These are phyloP conservation scores for Fraxinus velutina DNA, from an alignment of 305 asterid genomes.

Conservation along the genomic window DNA sequence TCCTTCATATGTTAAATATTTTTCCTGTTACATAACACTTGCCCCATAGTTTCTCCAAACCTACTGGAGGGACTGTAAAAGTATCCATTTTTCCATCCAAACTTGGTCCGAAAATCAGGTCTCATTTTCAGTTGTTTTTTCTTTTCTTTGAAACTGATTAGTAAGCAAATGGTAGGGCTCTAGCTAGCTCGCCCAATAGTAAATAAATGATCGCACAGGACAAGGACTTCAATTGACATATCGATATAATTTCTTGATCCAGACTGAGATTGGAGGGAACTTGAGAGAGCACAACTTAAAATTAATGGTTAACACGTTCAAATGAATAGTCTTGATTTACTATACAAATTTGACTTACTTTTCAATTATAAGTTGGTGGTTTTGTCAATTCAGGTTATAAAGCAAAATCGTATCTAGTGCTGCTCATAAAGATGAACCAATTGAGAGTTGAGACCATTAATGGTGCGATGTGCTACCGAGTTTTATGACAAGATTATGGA, in stretches of 20 bases:
- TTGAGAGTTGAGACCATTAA: slow-evolving; percentile 54
- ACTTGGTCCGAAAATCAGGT: neutral
- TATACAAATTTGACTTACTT: neutral
- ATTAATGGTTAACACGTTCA: neutral
- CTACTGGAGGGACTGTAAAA: neutral
- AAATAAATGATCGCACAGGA: neutral
- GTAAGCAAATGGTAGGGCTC: neutral
- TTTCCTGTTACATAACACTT: neutral
- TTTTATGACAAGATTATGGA: slow-evolving; percentile 16
- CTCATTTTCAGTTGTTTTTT: neutral
- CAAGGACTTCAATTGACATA: neutral
- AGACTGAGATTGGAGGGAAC: neutral
- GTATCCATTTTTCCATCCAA: neutral
- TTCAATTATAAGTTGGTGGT: neutral
- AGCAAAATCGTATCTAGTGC: slow-evolving; percentile 69
- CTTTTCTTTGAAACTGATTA: neutral
- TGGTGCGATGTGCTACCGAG: slow-evolving; percentile 63
- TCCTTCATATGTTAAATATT: neutral
- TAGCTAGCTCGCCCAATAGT: neutral
- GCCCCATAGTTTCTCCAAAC: neutral
- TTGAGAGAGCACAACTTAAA: neutral
- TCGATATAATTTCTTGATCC: neutral
- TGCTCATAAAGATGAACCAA: slow-evolving; percentile 63
- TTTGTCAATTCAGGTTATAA: slow-evolving; percentile 57
- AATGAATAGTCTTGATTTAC: neutral